Base-by-base conservation (phyloP, 2,329 filamentous ascomycete species). In the Verticillium isaacii region DNA sequence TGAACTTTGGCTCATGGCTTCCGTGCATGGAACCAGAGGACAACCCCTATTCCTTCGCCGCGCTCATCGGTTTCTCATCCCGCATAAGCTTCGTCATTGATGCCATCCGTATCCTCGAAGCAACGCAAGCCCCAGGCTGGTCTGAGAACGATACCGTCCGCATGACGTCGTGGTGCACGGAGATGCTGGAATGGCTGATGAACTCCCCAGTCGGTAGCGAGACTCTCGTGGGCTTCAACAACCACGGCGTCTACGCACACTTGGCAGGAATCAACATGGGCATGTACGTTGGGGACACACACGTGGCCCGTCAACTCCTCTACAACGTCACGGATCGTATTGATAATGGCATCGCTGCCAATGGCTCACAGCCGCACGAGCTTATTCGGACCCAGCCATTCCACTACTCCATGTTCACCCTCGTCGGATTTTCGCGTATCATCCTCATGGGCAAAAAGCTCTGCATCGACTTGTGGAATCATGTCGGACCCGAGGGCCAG, bases 361-460 rank as follows among this genome's bases (percentile, higher is more conserved):
- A 69, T 60, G 70, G 70, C 15, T 67, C 64, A 1, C 65, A 67
- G 61, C 69, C 70, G 5, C 61, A 65, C 23, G 70, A 71, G 61
- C 67, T 70, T 29, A 58, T 56, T 11, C 68, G 70, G 52, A 71
- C 70, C 17, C 64, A 68, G 55, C 68, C 67, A 60, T 34, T 56
- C 54, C 54, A 56, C 54, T 56, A 71, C 64, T 66, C 67, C 29
- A 70, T 67, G 14, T 71, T 71, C 41, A 66, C 68, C 50, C 61
- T 71, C 14, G 63, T 66, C n/a, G 64, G 66, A 11, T 62, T 64
- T 54, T 62, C 55, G 41, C 65, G 59, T 55, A 63, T 61, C 60
- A 68, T 60, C 54, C 63, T 57, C 32, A 64, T 70, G 19, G 68
- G 61, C 1, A 55, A 63, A 12, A 68, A 69, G 56, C 57, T 69